Evolutionary conservation across 768 basidiomycete genomes (phyloP).

Genomic region (Podaxis rugospora): DNA sequence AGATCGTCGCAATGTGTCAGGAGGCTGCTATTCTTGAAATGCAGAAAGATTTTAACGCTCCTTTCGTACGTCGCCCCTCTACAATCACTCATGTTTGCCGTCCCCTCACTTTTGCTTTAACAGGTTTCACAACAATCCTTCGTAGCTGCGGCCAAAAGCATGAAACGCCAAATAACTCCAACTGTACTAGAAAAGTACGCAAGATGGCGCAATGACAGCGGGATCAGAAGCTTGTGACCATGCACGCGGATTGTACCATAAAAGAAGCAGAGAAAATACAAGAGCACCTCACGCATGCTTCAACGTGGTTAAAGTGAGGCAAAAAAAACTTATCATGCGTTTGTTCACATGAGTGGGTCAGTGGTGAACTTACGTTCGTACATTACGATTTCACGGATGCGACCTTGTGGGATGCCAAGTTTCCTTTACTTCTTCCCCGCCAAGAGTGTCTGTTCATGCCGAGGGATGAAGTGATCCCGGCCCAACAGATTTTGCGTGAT

Average conservation of each 20-base stretch:
- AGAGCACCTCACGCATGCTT: neutral
- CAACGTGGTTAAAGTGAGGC: neutral
- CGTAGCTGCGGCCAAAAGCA: constrained; percentile 60
- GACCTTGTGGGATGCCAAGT: neutral
- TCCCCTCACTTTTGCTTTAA: neutral
- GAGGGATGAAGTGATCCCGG: neutral
- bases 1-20: constrained; percentile 88
- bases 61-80: constrained; percentile 48
- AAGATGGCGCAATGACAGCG: constrained; percentile 49
- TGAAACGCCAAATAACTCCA: constrained; percentile 82
- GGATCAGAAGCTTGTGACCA: constrained; percentile 18
- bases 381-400: neutral
- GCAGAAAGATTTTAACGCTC: constrained; percentile 78
- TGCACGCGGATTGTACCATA: no score
- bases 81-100: neutral
- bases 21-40: constrained; percentile 93
- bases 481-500: neutral
- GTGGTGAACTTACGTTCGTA: neutral
- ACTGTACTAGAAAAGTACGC: constrained; percentile 69
- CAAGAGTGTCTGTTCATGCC: neutral
- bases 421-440: neutral
- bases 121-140: constrained; percentile 79
- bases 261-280: neutral
- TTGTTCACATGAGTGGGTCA: neutral
- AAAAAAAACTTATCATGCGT: neutral